Conservation (phyloP, 371 early-diverging fungal genomes). For the Spiromyces aspiralis region DNA sequence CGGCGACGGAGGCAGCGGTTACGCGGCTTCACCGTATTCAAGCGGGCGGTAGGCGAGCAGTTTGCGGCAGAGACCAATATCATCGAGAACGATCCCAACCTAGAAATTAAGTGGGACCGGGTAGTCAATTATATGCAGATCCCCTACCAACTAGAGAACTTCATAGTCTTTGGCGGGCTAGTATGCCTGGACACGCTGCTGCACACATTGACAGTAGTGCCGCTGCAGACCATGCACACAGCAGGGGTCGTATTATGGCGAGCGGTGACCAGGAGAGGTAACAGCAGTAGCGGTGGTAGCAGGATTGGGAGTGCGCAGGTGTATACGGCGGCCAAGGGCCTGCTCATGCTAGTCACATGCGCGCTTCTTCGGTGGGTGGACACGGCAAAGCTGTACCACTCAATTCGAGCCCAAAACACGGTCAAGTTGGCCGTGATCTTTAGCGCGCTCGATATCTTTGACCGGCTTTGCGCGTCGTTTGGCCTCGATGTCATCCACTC, state of each 20-base stretch:
- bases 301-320: background rate
- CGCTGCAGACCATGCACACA: slow-evolving; percentile 45
- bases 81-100: slow-evolving; percentile 15
- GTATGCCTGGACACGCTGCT: slow-evolving; percentile 90
- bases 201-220: slow-evolving; percentile 83
- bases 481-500: slow-evolving; percentile 91
- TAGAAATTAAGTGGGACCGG: slow-evolving; percentile 37
- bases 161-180: slow-evolving; percentile 75
- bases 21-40: background rate
- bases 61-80: background rate
- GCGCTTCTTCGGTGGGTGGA: slow-evolving; percentile 60
- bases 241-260: slow-evolving; percentile 7
- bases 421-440: slow-evolving; percentile 95
- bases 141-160: slow-evolving; percentile 46
- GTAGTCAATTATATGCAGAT: slow-evolving; percentile 42
- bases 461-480: slow-evolving; percentile 81
- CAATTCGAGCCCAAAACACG: slow-evolving; percentile 85
- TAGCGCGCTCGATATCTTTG: slow-evolving; percentile 82
- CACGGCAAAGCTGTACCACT: slow-evolving; percentile 81
- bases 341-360: slow-evolving; percentile 53
- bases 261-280: slow-evolving; percentile 10
- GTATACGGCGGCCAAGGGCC: slow-evolving; percentile 22
- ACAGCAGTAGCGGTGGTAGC: slow-evolving; percentile 6
- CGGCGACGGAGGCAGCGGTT: background rate
- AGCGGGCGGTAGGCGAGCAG: background rate